Evolutionary conservation across 805 yeast species (phyloP).

Genomic region (Wickerhamomyces queroliae): DNA sequence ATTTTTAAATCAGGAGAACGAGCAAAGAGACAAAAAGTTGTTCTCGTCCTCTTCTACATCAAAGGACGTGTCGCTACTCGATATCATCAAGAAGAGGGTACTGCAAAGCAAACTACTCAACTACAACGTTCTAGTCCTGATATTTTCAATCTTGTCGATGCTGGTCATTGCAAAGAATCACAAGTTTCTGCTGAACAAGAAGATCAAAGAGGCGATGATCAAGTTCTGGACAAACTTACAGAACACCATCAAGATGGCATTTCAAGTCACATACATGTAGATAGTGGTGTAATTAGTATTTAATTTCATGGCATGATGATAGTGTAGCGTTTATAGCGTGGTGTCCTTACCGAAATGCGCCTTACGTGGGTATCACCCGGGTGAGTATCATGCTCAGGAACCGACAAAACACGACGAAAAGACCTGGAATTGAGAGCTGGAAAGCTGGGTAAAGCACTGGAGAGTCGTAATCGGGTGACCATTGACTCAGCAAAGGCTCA

Average conservation of each 20-base stretch:
- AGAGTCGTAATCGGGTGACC: too few species aligned
- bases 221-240: slow-evolving; percentile 12
- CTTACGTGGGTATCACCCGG: too few species aligned
- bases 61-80: slow-evolving; percentile 6
- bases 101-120: slow-evolving; percentile 3
- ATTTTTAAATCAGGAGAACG: background rate
- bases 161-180: slow-evolving; percentile 6
- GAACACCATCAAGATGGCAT: slow-evolving; percentile 19
- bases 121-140: slow-evolving; percentile 3
- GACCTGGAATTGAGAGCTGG: too few species aligned
- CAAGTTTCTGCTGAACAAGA: slow-evolving; percentile 7
- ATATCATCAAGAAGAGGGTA: slow-evolving; percentile 11
- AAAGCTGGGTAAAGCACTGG: too few species aligned
- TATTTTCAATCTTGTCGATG: slow-evolving; percentile 13
- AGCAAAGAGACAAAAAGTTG: background rate
- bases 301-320: background rate
- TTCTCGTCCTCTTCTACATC: background rate
- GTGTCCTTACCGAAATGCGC: too few species aligned
- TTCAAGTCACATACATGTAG: slow-evolving; percentile 21
- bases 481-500: too few species aligned
- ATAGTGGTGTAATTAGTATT: background rate
- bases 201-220: slow-evolving; percentile 5
- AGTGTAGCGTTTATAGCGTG: too few species aligned
- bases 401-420: too few species aligned
- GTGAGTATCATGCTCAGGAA: too few species aligned